Conservation (phyloP, 2,329 filamentous ascomycete genomes). For the Paraconiothyrium brasiliense region DNA sequence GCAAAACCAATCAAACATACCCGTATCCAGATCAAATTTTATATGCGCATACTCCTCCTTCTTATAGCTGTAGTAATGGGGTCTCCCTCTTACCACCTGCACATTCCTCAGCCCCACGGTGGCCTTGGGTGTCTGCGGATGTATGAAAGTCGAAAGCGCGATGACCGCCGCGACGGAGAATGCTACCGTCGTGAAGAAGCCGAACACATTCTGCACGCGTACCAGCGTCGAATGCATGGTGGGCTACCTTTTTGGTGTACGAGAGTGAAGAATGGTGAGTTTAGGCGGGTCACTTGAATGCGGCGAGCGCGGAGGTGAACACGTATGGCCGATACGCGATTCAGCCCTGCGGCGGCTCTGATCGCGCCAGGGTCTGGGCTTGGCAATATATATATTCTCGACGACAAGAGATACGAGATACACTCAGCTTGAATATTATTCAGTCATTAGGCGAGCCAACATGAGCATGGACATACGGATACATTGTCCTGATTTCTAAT, state of each 20-base stretch:
- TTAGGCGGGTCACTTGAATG: slow-evolving; percentile 13
- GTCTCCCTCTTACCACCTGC: slow-evolving; percentile 90
- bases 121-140: slow-evolving; percentile 73
- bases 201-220: slow-evolving; percentile 90
- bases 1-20: slow-evolving; percentile 47
- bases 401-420: neutral
- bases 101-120: slow-evolving; percentile 76
- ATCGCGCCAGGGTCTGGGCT: neutral
- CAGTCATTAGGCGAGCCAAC: no score
- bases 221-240: slow-evolving; percentile 87
- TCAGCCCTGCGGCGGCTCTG: slow-evolving; percentile 23
- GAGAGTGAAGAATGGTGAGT: slow-evolving; percentile 6
- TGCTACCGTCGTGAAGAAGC: slow-evolving; percentile 95
- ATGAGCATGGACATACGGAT: neutral
- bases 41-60: slow-evolving; percentile 96
- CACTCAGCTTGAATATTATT: no score
- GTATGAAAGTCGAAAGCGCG: slow-evolving; percentile 79
- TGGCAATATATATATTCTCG: slow-evolving; percentile 4
- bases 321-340: slow-evolving; percentile 31
- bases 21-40: slow-evolving; percentile 88
- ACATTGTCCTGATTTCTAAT: neutral
- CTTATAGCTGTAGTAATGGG: slow-evolving; percentile 94
- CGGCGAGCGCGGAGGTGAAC: slow-evolving; percentile 24
- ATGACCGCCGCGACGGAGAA: slow-evolving; percentile 83
- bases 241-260: slow-evolving; percentile 12